A percentile compares a stretch with the other conserved stretches of the same genome.
Conservation (phyloP, 352 stramenopile species). For the Pythium folliculosum region DNA sequence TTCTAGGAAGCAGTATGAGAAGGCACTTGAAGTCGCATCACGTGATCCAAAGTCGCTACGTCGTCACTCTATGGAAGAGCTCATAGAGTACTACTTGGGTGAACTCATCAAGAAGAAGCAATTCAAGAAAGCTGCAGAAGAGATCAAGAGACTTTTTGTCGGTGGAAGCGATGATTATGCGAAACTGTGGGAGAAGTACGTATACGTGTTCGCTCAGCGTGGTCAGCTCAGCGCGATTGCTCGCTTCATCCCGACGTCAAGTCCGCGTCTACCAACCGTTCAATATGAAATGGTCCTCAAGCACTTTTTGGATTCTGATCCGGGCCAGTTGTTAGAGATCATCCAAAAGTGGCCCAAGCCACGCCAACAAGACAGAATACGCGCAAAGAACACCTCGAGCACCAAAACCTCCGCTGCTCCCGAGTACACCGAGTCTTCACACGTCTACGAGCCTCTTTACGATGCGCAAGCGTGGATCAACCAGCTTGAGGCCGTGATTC, state of each 20-base stretch:
- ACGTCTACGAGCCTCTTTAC: constrained; percentile 78
- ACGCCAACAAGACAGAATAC: constrained; percentile 38
- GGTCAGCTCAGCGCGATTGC: constrained; percentile 73
- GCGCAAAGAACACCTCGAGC: constrained; percentile 15
- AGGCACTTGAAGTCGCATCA: constrained; percentile 64
- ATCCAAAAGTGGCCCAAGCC: constrained; percentile 87
- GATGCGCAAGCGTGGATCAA: constrained; percentile 83
- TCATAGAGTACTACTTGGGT: constrained; percentile 77
- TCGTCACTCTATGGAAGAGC: constrained; percentile 55
- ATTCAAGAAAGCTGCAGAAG: constrained; percentile 70
- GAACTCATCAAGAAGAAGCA: constrained; percentile 74
- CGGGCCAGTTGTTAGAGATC: constrained; percentile 68
- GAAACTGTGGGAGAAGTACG: constrained; percentile 84
- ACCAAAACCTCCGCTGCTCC: constrained; percentile 34
- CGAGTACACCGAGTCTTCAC: constrained; percentile 71
- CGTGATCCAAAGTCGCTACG: constrained; percentile 58
- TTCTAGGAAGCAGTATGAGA: constrained; percentile 56
- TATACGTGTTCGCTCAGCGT: constrained; percentile 84
- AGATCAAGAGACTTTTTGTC: constrained; percentile 70
- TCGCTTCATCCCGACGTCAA: constrained; percentile 71
- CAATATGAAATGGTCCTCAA: constrained; percentile 88
- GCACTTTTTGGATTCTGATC: constrained; percentile 83
- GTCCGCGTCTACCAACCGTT: constrained; percentile 58
- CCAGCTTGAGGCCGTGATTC: constrained; percentile 73
- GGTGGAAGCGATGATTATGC: constrained; percentile 51